Conservation (phyloP, 345 rosid genomes). For the Pugionium cornutum region DNA sequence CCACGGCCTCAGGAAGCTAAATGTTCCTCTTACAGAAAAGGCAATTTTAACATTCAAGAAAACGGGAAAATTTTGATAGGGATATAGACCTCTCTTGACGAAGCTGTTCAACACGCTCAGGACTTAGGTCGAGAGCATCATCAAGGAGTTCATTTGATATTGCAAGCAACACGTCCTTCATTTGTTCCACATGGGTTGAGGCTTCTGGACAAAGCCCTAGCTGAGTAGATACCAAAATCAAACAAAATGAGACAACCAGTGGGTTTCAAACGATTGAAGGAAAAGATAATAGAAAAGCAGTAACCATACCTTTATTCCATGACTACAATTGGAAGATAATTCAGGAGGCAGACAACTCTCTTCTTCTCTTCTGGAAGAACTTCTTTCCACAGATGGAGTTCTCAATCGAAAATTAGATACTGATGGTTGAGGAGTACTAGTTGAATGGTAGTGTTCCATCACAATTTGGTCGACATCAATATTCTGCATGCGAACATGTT, state of each 20-base stretch:
- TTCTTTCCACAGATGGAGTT: slow-evolving; percentile 52
- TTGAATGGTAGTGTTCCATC: slow-evolving; percentile 81
- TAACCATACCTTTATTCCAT: slow-evolving; percentile 64
- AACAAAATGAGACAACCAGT: slow-evolving; percentile 36
- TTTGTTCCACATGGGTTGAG: slow-evolving; percentile 68
- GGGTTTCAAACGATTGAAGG: slow-evolving; percentile 24
- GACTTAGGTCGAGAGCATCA: slow-evolving; percentile 59
- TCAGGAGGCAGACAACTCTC: slow-evolving; percentile 62
- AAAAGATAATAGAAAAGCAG: slow-evolving; percentile 10
- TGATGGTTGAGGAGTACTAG: slow-evolving; percentile 72
- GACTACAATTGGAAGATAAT: slow-evolving; percentile 69
- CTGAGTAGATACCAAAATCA: slow-evolving; percentile 50
- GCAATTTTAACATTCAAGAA: slow-evolving; percentile 19
- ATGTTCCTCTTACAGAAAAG: neutral
- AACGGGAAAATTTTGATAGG: slow-evolving; percentile 3
- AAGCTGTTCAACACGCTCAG: slow-evolving; percentile 69
- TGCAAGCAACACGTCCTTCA: slow-evolving; percentile 80
- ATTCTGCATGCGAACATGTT: slow-evolving; percentile 53
- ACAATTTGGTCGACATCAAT: slow-evolving; percentile 91
- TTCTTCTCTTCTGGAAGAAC: slow-evolving; percentile 46
- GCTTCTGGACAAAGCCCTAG: slow-evolving; percentile 85
- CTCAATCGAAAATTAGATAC: slow-evolving; percentile 53
- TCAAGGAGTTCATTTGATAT: slow-evolving; percentile 95
- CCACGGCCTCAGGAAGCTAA: slow-evolving; percentile 20
- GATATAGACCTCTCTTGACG: slow-evolving; percentile 73